A percentile compares a stretch with the other conserved stretches of the same genome.
Evolutionary conservation across 2,329 filamentous ascomycete species (phyloP).

Genomic region (Pseudogymnoascus destructans): DNA sequence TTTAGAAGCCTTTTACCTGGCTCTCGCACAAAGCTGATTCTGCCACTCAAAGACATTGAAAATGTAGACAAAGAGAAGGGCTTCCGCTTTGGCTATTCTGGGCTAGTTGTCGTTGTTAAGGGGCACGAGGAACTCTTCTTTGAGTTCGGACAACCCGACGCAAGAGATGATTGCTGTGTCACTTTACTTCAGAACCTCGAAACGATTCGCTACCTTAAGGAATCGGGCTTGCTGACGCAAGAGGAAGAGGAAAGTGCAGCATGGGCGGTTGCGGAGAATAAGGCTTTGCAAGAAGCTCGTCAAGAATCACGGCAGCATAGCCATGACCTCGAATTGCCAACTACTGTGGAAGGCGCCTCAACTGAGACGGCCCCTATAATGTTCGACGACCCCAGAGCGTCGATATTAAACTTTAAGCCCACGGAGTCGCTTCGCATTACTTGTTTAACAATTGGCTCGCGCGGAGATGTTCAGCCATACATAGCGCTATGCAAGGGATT

Average conservation of each 20-base stretch:
- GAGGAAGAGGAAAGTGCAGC: constrained; percentile 60
- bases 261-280: constrained; percentile 65
- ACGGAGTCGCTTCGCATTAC: constrained; percentile 67
- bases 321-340: constrained; percentile 38
- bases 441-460: constrained; percentile 88
- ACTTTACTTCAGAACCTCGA: constrained; percentile 69
- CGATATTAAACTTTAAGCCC: constrained; percentile 85
- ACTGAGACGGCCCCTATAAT: constrained; percentile 58
- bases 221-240: constrained; percentile 52
- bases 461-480: constrained; percentile 94
- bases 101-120: constrained; percentile 80
- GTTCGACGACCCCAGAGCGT: constrained; percentile 81
- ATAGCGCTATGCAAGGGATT: constrained; percentile 91
- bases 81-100: constrained; percentile 82
- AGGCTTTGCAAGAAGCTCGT: constrained; percentile 65
- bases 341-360: constrained; percentile 31
- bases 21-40: constrained; percentile 80
- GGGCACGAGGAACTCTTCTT: constrained; percentile 96
- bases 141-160: constrained; percentile 66
- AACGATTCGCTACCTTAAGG: constrained; percentile 53
- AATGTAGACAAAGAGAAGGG: constrained; percentile 92
- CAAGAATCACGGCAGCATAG: constrained; percentile 35
- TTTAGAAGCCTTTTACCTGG: constrained; percentile 85
- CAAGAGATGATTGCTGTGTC: constrained; percentile 78
- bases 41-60: constrained; percentile 82